Evolutionary conservation across 2,329 filamentous ascomycete genomes (phyloP), one percentile per base, ranked within the genome.

Genomic region (Alternaria sp.): DNA sequence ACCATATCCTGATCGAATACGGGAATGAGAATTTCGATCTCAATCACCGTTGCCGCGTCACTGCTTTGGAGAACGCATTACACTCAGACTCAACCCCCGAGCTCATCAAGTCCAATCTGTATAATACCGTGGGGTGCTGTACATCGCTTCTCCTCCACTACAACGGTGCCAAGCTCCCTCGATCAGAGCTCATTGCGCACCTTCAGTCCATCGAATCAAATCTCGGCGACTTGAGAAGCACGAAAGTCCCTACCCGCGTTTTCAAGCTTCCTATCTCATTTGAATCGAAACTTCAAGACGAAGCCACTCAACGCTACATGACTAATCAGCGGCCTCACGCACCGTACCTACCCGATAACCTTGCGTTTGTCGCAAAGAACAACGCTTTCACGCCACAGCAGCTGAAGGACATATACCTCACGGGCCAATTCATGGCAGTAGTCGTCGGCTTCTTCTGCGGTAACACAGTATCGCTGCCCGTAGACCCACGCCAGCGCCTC

Each of bases 271-370:
- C 82, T 0, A 75, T 84, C 26, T 79, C 79, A 11, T 84, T 83
- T 68, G 78, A 82, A 45, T 80, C 76, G 45, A 79, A 79, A 60
- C 77, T 79, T 15, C 81, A 83, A 64, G 73, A 82, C 20, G 83
- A 86, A 33, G 88, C 88, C 0, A 84, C 88, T 1, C 79, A 86
- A 49, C 83, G 88, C 4, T 91, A 91, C 75, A 86, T 86, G 72
- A 86, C 86, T 23, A 90, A 87, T 1, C 87, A 89, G 65, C 83
- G 89, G 7, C 83, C 85, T 1, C 84, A 88, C 53, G 89, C 89
- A 0, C 84, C 87, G 0, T 91, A 89, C 71, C 81, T 90, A 0
- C 89, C 89, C 0, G 86, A 87, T 67, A 90, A 90, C 58, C 81
- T 89, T 44, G 82, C 85, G 1, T 91, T 90, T 60, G 80, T 83